These are phyloP conservation scores for Aspergillus heteromorphus DNA, from an alignment of 495 filamentous ascomycete species.

Conservation along the genomic window DNA sequence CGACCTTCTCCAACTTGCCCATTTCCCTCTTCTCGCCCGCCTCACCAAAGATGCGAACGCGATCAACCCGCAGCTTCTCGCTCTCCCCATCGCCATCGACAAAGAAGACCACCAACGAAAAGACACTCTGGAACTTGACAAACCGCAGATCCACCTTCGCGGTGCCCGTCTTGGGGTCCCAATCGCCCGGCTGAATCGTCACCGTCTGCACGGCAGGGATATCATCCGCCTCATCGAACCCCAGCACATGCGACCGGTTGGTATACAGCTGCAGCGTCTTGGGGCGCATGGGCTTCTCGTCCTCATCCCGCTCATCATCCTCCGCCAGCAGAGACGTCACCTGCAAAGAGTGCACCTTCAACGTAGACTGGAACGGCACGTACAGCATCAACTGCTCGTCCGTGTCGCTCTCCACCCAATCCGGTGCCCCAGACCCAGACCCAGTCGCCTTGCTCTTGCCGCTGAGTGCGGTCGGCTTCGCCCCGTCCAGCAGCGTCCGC, in stretches of 20 bases:
- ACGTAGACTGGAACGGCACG: slow-evolving; percentile 78
- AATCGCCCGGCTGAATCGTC: slow-evolving; percentile 66
- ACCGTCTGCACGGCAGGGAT: slow-evolving; percentile 71
- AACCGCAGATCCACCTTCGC: slow-evolving; percentile 79
- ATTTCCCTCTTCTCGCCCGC: slow-evolving; percentile 86
- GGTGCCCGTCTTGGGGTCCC: slow-evolving; percentile 80
- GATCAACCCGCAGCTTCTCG: slow-evolving; percentile 82
- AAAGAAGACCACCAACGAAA: slow-evolving; percentile 80
- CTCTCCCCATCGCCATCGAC: slow-evolving; percentile 79
- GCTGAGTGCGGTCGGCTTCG: slow-evolving; percentile 64
- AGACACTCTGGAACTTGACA: slow-evolving; percentile 95
- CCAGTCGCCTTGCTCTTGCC: slow-evolving; percentile 53
- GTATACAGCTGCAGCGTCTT: slow-evolving; percentile 76
- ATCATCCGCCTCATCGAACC: slow-evolving; percentile 93
- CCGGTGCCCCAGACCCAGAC: slow-evolving; percentile 44
- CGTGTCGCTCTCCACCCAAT: slow-evolving; percentile 99
- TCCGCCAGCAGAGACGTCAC: slow-evolving; percentile 73
- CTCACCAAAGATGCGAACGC: slow-evolving; percentile 83
- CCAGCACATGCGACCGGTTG: slow-evolving; percentile 81
- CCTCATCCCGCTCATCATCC: slow-evolving; percentile 49
- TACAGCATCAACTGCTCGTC: slow-evolving; percentile 97
- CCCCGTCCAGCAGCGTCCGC: slow-evolving; percentile 63
- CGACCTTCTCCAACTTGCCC: slow-evolving; percentile 95
- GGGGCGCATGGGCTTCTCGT: slow-evolving; percentile 79
- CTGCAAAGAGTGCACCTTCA: slow-evolving; percentile 89